Evolutionary conservation across 139 green algal genomes (phyloP), one percentile per base, ranked within the genome.

Genomic region (Asterochloris erici): DNA sequence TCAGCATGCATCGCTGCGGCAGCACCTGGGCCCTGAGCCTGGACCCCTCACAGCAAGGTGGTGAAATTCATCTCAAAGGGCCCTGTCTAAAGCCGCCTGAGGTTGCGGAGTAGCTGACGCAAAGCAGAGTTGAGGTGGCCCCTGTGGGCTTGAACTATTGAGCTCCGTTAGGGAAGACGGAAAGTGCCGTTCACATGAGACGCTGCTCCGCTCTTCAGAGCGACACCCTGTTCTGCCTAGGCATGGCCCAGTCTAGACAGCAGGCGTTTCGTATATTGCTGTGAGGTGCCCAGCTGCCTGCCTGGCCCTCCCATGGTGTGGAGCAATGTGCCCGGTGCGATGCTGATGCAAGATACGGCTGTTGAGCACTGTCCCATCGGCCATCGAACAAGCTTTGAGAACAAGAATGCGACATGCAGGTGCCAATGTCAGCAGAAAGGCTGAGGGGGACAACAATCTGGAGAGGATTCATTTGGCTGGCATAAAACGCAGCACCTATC

Each of bases 301-400:
- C 10, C 47, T 79, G 47, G 0, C 23, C 66, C 21, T 14, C 12
- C 17, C 74, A 80, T 80, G 76, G 76, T 80, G 12, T 80, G 76
- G 76, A 80, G 76, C 76, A 80, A 80, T 54, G 24, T 80, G 13
- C 76, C 76, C 38, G 76, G 76, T 54, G 38, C 38, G 38, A 54
- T 54, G 38, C 38, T 54, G 38, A 54, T 54, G 38, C n/a, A n/a
- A n/a, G n/a, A n/a, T n/a, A n/a, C n/a, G n/a, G n/a, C n/a, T n/a
- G n/a, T n/a, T n/a, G n/a, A n/a, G n/a, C n/a, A n/a, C n/a, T n/a
- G n/a, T n/a, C n/a, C n/a, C n/a, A n/a, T n/a, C n/a, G n/a, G n/a
- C 38, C 6, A 54, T 54, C 38, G 6, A 6, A 6, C 2, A 54
- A 54, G 38, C 38, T 54, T 54, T 54, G 38, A 54, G 38, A 2